Evolutionary conservation across 768 basidiomycete genomes (phyloP).

Genomic region (Boletus rubropictus): DNA sequence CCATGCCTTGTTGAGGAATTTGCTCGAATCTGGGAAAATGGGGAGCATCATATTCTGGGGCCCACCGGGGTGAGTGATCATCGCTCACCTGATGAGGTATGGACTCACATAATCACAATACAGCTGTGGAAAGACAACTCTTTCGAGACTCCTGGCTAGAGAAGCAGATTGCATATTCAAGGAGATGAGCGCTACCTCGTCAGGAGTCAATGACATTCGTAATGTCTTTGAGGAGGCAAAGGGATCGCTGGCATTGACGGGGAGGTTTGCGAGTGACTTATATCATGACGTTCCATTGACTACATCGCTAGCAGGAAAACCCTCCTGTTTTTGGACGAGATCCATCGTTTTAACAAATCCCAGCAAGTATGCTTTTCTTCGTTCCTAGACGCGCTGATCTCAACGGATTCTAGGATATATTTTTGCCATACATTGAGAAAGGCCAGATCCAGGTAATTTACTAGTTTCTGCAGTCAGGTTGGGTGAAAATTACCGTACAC

Average conservation of each 20-base stretch:
- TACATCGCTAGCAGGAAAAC: conserved; percentile 46
- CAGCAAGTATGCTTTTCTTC: conserved; percentile 46
- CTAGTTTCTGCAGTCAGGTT: neutral
- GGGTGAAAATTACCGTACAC: neutral
- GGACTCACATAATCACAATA: neutral
- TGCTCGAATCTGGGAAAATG: conserved; percentile 44
- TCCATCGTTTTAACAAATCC: conserved; percentile 71
- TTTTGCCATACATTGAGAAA: conserved; percentile 75
- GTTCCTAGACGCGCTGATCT: conserved; percentile 1
- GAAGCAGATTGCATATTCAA: conserved; percentile 58
- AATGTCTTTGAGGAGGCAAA: conserved; percentile 75
- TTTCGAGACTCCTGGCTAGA: conserved; percentile 65
- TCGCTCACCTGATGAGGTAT: neutral
- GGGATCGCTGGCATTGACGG: conserved; percentile 54
- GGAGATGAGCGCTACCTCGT: conserved; percentile 71
- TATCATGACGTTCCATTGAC: neutral
- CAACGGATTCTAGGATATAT: conserved; percentile 51
- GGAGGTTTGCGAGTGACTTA: conserved; percentile 39
- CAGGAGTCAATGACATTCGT: conserved; percentile 64
- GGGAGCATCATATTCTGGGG: conserved; percentile 73
- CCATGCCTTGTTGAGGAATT: conserved; percentile 49
- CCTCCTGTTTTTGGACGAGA: conserved; percentile 76
- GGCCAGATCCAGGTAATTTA: conserved; percentile 58
- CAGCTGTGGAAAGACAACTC: conserved; percentile 70
- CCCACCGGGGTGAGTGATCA: conserved; percentile 52